Base-by-base conservation (phyloP, 2,329 filamentous ascomycete species). In the Aureobasidium lini region DNA sequence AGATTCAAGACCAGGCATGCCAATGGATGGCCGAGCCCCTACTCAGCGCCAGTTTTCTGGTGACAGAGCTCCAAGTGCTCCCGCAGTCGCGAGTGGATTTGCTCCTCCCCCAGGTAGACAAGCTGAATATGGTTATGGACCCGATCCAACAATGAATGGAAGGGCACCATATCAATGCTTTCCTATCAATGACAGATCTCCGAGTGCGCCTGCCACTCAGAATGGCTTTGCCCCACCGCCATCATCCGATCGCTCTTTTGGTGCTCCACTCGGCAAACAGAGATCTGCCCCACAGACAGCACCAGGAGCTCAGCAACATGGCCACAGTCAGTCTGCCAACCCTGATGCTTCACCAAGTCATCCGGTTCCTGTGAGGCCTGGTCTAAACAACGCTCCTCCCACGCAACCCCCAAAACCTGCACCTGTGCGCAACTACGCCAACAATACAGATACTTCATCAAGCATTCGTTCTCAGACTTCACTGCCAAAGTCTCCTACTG, bases 261-360 rank as follows among this genome's bases (percentile, higher is more conserved):
- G 64, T 4, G 63, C 63, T 10, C 66, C 70, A 18, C 61, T 69
- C 36, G 63, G 62, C 15, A 66, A 68, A 60, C 67, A 64, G 32
- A 29, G 57, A 29, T 53, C 57, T 23, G 47, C 47, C 18, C 31
- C 57, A 37, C 47, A 50, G 6, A 46, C 48, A 11, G 32, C 29
- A 13, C 18, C 57, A 37, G 57, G 46, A 46, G 47, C 57, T 8
- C 54, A 44, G 28, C 57, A 36, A 28, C 36, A 32, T 39, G 54
- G 31, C 3, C 63, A 64, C 8, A 61, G 60, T 67, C 34, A 70
- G 59, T 29, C 59, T 23, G 31, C 72, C 70, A 81, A 81, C 49
- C 79, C 81, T 2, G 82, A 84, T 69, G 73, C 79, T 8, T 73
- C 84, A 13, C 81, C 81, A 32, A 72, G 78, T 47, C 82, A 84